Percentiles rank a stretch among this genome's conserved stretches.
phyloP scores from a whole-genome alignment of 2,329 filamentous ascomycete species.

The Trichoderma hamatum region DNA sequence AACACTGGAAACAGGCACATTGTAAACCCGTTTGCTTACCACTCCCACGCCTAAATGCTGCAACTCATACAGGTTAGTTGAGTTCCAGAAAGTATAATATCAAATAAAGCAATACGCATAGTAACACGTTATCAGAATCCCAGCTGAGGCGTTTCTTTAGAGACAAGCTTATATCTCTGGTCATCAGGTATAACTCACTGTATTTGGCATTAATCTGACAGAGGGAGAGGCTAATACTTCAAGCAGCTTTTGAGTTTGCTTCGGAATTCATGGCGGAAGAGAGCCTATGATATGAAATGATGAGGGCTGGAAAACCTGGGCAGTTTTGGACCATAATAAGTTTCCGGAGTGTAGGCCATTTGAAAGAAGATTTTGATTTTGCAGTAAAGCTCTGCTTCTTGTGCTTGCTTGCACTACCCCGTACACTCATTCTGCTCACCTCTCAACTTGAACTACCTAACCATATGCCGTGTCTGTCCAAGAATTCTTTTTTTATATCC shows the following conservation, averaged over 20 bases:
- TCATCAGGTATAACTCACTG: background rate
- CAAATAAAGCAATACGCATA: background rate
- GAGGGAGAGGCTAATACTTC: background rate
- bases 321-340: conserved; percentile 6
- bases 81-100: background rate
- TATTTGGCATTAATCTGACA: background rate
- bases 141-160: background rate
- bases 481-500: background rate
- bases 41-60: background rate
- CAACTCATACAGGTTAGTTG: background rate
- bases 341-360: background rate
- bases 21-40: background rate
- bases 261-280: background rate
- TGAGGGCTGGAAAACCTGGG: background rate
- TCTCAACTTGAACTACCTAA: background rate
- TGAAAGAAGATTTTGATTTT: background rate
- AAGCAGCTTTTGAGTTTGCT: background rate
- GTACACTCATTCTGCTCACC: background rate
- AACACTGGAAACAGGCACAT: background rate
- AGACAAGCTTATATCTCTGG: background rate
- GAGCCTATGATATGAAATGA: background rate
- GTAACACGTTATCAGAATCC: background rate
- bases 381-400: background rate
- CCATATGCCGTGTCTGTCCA: background rate
- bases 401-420: background rate